Percentiles rank a stretch among this genome's conserved stretches.
These are phyloP conservation scores for Aspergillus mulundensis DNA, from an alignment of 495 filamentous ascomycete genomes.

Conservation along the genomic window DNA sequence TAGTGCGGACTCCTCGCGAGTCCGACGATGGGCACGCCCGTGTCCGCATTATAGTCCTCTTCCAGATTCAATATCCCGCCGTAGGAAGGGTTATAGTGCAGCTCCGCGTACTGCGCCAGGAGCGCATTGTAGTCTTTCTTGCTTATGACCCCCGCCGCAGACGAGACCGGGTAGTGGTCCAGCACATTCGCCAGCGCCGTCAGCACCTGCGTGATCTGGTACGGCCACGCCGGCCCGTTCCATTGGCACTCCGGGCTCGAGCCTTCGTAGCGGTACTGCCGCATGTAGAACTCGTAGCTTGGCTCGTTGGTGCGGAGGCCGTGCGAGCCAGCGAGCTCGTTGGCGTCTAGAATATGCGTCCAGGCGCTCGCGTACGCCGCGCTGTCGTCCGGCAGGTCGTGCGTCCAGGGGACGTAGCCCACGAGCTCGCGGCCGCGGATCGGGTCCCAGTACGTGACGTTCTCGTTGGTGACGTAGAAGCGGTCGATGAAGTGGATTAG, in stretches of 20 bases:
- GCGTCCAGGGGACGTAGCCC: conserved; percentile 30
- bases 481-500: conserved; percentile 32
- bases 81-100: conserved; percentile 24
- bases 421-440: conserved; percentile 30
- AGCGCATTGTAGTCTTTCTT: conserved; percentile 23
- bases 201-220: conserved; percentile 27
- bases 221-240: conserved; percentile 32
- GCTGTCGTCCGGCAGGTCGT: conserved; percentile 26
- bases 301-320: conserved; percentile 30
- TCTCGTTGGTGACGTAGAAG: conserved; percentile 24
- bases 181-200: conserved; percentile 27
- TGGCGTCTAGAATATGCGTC: conserved; percentile 16
- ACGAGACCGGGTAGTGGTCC: conserved; percentile 25
- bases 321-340: conserved; percentile 20
- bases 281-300: conserved; percentile 31
- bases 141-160: conserved; percentile 11
- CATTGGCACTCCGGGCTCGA: conserved; percentile 25
- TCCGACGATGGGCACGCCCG: conserved; percentile 21
- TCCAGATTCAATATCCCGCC: conserved; percentile 25
- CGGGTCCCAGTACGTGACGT: conserved; percentile 29
- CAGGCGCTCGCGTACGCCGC: conserved; percentile 20
- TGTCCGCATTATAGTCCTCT: conserved; percentile 28
- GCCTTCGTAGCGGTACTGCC: conserved; percentile 26
- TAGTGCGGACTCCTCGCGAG: conserved; percentile 27
- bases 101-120: conserved; percentile 23